Percentiles rank a stretch among this genome's conserved stretches.
phyloP scores from a whole-genome alignment of 352 stramenopile species.

The Hyaloperonospora arabidopsidis region DNA sequence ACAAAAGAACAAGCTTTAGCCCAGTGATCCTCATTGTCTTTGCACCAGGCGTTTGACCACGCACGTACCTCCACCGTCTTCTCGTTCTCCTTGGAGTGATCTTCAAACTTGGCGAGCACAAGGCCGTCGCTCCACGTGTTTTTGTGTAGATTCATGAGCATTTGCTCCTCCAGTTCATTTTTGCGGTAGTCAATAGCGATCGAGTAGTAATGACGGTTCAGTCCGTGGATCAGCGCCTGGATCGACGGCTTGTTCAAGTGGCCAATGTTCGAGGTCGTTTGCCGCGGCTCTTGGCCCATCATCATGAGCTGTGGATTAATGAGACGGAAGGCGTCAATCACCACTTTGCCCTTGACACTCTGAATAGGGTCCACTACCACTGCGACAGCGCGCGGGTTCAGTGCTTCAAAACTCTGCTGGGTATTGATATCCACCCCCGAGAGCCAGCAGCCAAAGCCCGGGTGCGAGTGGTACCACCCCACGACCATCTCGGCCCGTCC shows the following conservation, averaged over 20 bases:
- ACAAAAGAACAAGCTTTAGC: not conserved
- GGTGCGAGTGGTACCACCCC: slow-evolving; percentile 99
- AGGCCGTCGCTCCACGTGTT: slow-evolving; percentile 95
- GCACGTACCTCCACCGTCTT: slow-evolving; percentile 80
- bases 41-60: not conserved
- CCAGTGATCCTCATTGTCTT: not conserved
- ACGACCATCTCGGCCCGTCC: slow-evolving; percentile 92
- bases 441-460: slow-evolving; percentile 99
- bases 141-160: slow-evolving; percentile 99
- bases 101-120: slow-evolving; percentile 92
- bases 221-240: slow-evolving; percentile 96
- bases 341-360: slow-evolving; percentile 98
- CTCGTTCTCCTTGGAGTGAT: slow-evolving; percentile 90
- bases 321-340: slow-evolving; percentile 99
- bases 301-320: slow-evolving; percentile 99
- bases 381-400: slow-evolving; percentile 95
- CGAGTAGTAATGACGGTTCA: slow-evolving; percentile 99
- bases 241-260: slow-evolving; percentile 99
- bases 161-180: slow-evolving; percentile 99
- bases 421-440: slow-evolving; percentile 99
- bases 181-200: slow-evolving; percentile 97
- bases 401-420: slow-evolving; percentile 96
- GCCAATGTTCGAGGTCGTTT: slow-evolving; percentile 98
- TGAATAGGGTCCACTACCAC: slow-evolving; percentile 99
- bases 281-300: slow-evolving; percentile 94